A percentile compares a stretch with the other conserved stretches of the same genome.
Conservation (phyloP, 345 rosid species). For the Brassica nigra region DNA sequence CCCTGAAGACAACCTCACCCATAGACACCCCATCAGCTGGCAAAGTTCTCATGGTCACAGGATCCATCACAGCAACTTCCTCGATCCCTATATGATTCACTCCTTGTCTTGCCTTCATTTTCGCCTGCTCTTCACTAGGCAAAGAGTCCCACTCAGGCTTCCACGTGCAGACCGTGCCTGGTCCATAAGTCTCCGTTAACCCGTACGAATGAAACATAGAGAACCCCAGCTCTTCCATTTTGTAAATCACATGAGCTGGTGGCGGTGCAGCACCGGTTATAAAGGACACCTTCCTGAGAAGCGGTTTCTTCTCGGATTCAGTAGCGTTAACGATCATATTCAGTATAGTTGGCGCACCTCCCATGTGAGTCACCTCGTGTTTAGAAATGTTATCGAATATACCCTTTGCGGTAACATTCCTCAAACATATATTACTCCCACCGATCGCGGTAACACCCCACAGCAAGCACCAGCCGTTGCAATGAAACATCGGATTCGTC, state of each 20-base stretch:
- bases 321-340: constrained; percentile 65
- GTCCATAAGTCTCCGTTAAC: constrained; percentile 79
- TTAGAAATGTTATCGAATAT: constrained; percentile 56
- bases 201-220: constrained; percentile 63
- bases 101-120: constrained; percentile 72
- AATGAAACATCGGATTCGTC: constrained; percentile 96
- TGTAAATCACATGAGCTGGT: constrained; percentile 58
- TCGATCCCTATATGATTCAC: constrained; percentile 62
- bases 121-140: constrained; percentile 53
- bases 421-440: constrained; percentile 72
- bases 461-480: constrained; percentile 87
- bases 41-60: constrained; percentile 57
- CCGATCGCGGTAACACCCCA: constrained; percentile 91
- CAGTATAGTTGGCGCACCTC: constrained; percentile 79
- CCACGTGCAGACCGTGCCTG: constrained; percentile 70
- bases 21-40: constrained; percentile 64
- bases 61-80: constrained; percentile 63
- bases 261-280: constrained; percentile 77
- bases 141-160: constrained; percentile 71
- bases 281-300: constrained; percentile 54
- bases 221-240: constrained; percentile 71
- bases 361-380: constrained; percentile 77
- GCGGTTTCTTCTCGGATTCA: constrained; percentile 43
- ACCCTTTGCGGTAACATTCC: constrained; percentile 55
- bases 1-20: constrained; percentile 78